Percentiles rank a stretch among this genome's conserved stretches.
Evolutionary conservation across 2,329 filamentous ascomycete species (phyloP).

Genomic region (Knoxdaviesia capensis): DNA sequence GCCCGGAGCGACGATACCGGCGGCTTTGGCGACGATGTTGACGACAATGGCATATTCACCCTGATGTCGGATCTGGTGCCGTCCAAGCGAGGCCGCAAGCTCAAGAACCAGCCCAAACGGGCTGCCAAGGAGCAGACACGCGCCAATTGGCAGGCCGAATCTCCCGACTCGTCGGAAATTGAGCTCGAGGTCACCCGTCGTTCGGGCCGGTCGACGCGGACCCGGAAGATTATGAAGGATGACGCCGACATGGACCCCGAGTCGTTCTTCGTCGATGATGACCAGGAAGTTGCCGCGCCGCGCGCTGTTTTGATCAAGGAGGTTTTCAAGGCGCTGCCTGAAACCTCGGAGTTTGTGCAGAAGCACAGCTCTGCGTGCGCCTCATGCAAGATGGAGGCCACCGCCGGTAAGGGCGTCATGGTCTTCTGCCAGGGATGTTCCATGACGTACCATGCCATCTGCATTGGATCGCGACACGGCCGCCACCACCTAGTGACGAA

Average conservation of each 20-base stretch:
- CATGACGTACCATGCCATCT: constrained; percentile 61
- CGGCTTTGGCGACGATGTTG: no score
- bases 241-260: constrained; percentile 38
- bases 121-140: constrained; percentile 1
- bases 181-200: constrained; percentile 31
- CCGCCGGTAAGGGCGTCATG: constrained; percentile 43
- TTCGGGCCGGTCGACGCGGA: constrained; percentile 24
- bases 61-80: no score
- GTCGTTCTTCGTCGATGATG: constrained; percentile 26
- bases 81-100: no score
- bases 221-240: constrained; percentile 26
- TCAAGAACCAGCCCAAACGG: no score
- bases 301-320: constrained; percentile 51
- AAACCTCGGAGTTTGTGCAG: constrained; percentile 44
- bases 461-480: constrained; percentile 50
- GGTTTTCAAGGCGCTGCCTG: constrained; percentile 42
- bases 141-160: constrained; percentile 4
- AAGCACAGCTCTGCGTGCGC: constrained; percentile 56
- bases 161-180: constrained; percentile 18
- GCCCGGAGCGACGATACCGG: no score
- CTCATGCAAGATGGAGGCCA: constrained; percentile 39
- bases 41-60: no score
- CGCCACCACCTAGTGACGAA: constrained; percentile 89
- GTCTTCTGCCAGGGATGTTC: constrained; percentile 87
- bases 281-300: constrained; percentile 20